A percentile compares a stretch with the other conserved stretches of the same genome.
Conservation (phyloP, 1,139 yeast genomes). For the Kazachstania sp. region DNA sequence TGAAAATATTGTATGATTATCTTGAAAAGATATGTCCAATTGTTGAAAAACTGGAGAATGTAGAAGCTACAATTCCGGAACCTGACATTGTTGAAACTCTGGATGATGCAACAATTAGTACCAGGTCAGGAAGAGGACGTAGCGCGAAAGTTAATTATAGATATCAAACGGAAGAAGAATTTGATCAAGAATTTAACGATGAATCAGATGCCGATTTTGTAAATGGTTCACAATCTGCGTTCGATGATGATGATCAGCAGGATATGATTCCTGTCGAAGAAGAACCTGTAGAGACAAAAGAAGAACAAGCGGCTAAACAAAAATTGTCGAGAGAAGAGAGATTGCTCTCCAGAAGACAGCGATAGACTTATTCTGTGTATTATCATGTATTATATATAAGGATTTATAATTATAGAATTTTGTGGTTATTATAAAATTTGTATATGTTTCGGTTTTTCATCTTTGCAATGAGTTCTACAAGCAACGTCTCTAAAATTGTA, state of each 20-base stretch:
- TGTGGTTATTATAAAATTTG: too few relatives aligned
- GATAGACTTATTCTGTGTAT: neutral
- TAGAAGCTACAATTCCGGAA: constrained; percentile 12
- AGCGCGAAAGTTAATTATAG: neutral
- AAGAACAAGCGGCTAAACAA: neutral
- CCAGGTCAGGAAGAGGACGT: constrained; percentile 14
- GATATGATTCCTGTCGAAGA: neutral
- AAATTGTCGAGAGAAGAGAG: neutral
- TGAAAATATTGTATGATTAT: constrained; percentile 13
- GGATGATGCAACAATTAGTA: constrained; percentile 13
- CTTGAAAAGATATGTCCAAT: constrained; percentile 14
- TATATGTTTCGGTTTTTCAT: too few relatives aligned
- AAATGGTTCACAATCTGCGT: neutral
- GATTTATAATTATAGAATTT: too few relatives aligned
- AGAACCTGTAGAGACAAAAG: neutral
- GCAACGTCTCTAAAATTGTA: too few relatives aligned
- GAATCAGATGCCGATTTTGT: neutral
- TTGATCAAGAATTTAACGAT: neutral
- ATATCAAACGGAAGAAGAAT: neutral
- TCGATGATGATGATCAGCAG: constrained; percentile 1
- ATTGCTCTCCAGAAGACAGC: neutral
- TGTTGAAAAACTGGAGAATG: constrained; percentile 14
- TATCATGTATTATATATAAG: too few relatives aligned
- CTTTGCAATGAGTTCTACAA: too few relatives aligned
- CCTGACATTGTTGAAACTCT: neutral